A percentile compares a stretch with the other conserved stretches of the same genome.
Conservation (phyloP, 2,329 filamentous ascomycete genomes). For the Aureobasidium subglaciale region DNA sequence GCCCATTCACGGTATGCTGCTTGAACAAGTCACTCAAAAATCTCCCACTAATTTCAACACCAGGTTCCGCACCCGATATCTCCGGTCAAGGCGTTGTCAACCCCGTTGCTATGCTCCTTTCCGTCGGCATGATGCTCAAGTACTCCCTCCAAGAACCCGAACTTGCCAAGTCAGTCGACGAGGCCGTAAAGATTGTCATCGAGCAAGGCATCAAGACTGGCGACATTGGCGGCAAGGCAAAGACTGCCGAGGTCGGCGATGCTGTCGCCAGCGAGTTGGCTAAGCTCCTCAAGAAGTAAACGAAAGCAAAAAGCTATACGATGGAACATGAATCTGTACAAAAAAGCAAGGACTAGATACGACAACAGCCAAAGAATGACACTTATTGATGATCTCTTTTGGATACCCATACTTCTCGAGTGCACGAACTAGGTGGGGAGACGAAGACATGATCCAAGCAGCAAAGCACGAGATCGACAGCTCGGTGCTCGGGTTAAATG, state of each 20-base stretch:
- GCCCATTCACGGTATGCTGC: slow-evolving; percentile 75
- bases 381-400: background rate
- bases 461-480: background rate
- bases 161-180: slow-evolving; percentile 72
- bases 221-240: slow-evolving; percentile 73
- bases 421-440: no score
- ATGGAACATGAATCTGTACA: background rate
- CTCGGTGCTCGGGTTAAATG: background rate
- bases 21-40: background rate
- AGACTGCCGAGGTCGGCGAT: slow-evolving; percentile 75
- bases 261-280: slow-evolving; percentile 68
- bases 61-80: slow-evolving; percentile 86
- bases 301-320: background rate
- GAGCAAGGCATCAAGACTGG: slow-evolving; percentile 72
- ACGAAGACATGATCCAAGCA: background rate
- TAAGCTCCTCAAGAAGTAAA: slow-evolving; percentile 50
- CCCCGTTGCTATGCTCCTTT: slow-evolving; percentile 85
- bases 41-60: slow-evolving; percentile 3
- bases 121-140: slow-evolving; percentile 89
- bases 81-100: slow-evolving; percentile 87
- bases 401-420: no score
- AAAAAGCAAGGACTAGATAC: slow-evolving; percentile 3
- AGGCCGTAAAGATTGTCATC: slow-evolving; percentile 71
- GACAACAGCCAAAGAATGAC: slow-evolving; percentile 1
- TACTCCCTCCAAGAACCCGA: slow-evolving; percentile 78